Conservation (phyloP, 2,329 filamentous ascomycete genomes). For the Allantophomopsis lycopodina region DNA sequence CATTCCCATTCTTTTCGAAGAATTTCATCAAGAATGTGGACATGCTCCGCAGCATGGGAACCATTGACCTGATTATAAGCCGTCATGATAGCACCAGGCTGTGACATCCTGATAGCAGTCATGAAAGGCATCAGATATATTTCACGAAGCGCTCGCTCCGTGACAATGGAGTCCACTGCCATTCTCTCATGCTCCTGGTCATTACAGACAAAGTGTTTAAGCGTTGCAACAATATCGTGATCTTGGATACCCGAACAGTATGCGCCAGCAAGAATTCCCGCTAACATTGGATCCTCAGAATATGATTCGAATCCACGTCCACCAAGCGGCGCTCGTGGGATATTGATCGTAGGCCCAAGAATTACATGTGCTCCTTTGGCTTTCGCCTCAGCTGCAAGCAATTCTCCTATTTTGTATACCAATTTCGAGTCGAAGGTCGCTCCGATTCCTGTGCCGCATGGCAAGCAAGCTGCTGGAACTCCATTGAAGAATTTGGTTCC, state of each 20-base stretch:
- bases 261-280: constrained; percentile 37
- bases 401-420: constrained; percentile 32
- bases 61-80: constrained; percentile 46
- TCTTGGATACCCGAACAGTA: constrained; percentile 40
- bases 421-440: constrained; percentile 42
- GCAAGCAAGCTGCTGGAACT: constrained; percentile 43
- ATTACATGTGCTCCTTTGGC: constrained; percentile 43
- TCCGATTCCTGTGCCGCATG: constrained; percentile 42
- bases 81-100: constrained; percentile 42
- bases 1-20: constrained; percentile 43
- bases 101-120: constrained; percentile 34
- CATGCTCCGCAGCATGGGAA: constrained; percentile 38
- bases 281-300: constrained; percentile 41
- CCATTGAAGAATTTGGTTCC: constrained; percentile 58
- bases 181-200: constrained; percentile 46
- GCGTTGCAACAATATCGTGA: constrained; percentile 38
- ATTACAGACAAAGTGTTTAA: constrained; percentile 50
- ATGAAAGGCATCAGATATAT: constrained; percentile 45
- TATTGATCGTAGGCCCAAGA: constrained; percentile 49
- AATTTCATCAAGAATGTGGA: constrained; percentile 32
- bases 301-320: constrained; percentile 47
- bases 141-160: constrained; percentile 40
- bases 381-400: constrained; percentile 38
- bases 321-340: constrained; percentile 44
- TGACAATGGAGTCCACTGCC: constrained; percentile 38